Base-by-base conservation (phyloP, 345 rosid genomes). In the Citrus hindsii region DNA sequence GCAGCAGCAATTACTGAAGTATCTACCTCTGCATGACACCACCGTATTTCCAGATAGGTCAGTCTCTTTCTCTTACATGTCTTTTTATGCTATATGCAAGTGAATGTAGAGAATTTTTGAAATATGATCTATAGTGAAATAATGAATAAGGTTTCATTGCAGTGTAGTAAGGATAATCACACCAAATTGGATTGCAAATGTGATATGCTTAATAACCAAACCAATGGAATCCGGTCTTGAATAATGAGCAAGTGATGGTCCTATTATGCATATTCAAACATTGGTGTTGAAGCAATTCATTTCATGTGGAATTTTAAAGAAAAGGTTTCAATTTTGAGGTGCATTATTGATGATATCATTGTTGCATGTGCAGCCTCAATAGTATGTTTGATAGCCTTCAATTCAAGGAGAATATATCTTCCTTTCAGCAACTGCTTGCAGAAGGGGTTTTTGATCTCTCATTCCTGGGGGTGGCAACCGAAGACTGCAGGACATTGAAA, bases 381-480 rank as follows among this genome's bases (percentile, higher is more conserved):
- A 84, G 77, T 84, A 85, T 94, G 99, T 96, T 94, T 56, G 89
- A 87, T 77, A 90, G 97, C 86, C 84, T 84, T 82, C 97, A 92
- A 74, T 94, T 91, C 87, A 92, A 90, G 91, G 95, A 94, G 84
- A 92, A 92, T 82, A 76, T 89, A 82, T 80, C 82, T 78, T 86
- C 88, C 83, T 91, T 91, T 73, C 93, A 92, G 82, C 83, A 88
- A 65, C 86, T 96, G 82, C 93, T 92, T 62, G 89, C 81, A 46
- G 93, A 92, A 85, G 98, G 99, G 79, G 83, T 94, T 62, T 94
- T 94, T 83, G 97, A 92, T 77, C 73, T 86, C 66, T 86, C 92
- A 73, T 83, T 78, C 75, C 60, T 85, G 37, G 89, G 88, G 84
- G 86, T 75, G 68, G 89, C 89, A 82, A 78, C 79, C 1, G 97